phyloP scores from a whole-genome alignment of 108 stramenopile genomes.

The Fragilaria radians region DNA sequence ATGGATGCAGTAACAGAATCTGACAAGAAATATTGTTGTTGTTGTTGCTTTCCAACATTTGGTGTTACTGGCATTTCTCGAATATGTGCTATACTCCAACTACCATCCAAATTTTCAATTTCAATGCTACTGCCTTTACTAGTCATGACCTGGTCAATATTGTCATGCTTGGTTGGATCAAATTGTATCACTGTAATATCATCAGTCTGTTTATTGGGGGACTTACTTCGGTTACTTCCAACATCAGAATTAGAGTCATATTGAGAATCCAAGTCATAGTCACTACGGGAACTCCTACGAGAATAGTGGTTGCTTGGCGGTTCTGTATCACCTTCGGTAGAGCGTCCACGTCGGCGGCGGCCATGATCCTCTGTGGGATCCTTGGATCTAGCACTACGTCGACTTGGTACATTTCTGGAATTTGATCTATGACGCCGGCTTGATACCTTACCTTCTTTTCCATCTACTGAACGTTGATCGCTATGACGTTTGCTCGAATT shows the following conservation, averaged over 20 bases:
- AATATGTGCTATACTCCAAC: background rate
- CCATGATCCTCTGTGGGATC: background rate
- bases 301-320: background rate
- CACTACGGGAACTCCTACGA: background rate
- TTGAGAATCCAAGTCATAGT: background rate
- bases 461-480: too few species aligned
- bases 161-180: background rate
- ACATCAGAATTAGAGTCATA: background rate
- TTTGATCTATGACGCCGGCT: background rate
- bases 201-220: background rate
- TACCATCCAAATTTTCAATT: background rate
- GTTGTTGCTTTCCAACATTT: background rate
- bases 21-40: too few species aligned
- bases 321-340: background rate
- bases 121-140: background rate
- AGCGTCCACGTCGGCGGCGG: background rate
- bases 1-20: background rate
- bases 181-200: background rate
- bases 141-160: background rate
- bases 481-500: too few species aligned
- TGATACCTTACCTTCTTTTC: background rate
- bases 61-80: background rate
- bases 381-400: too few species aligned
- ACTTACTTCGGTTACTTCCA: background rate
- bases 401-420: background rate